phyloP scores from a whole-genome alignment of 2,329 filamentous ascomycete species.

The Hymenoscyphus infarciens region DNA sequence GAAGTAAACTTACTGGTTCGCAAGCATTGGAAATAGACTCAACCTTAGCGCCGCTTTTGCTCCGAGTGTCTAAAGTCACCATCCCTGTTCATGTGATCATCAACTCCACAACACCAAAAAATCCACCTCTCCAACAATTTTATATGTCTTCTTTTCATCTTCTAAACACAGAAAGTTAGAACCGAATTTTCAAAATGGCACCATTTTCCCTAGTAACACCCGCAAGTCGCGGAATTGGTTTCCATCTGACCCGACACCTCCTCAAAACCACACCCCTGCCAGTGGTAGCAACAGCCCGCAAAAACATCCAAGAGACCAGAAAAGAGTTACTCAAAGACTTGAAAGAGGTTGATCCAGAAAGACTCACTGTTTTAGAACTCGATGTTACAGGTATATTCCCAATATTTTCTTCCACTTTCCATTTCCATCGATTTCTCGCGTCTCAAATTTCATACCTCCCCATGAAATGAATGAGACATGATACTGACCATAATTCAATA shows the following conservation, averaged over 20 bases:
- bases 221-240: conserved; percentile 60
- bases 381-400: conserved; percentile 51
- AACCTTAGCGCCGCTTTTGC: not conserved
- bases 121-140: not conserved
- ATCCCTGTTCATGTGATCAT: conserved; percentile 17
- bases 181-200: conserved; percentile 22
- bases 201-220: conserved; percentile 48
- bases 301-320: conserved; percentile 46
- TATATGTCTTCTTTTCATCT: conserved; percentile 3
- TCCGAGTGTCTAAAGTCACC: not conserved
- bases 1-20: too few relatives aligned
- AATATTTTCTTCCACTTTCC: not conserved
- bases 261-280: conserved; percentile 54
- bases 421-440: not conserved
- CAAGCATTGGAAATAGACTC: too few relatives aligned
- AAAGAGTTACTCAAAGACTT: conserved; percentile 49
- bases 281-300: conserved; percentile 57
- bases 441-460: not conserved
- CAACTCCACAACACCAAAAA: conserved; percentile 6
- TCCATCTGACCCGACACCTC: conserved; percentile 56
- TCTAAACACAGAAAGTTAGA: not conserved
- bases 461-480: not conserved
- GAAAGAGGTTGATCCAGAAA: conserved; percentile 39
- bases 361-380: conserved; percentile 49
- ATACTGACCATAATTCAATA: conserved; percentile 11